Evolutionary conservation across 345 rosid species (phyloP).

Genomic region (Arabis hirsuta): DNA sequence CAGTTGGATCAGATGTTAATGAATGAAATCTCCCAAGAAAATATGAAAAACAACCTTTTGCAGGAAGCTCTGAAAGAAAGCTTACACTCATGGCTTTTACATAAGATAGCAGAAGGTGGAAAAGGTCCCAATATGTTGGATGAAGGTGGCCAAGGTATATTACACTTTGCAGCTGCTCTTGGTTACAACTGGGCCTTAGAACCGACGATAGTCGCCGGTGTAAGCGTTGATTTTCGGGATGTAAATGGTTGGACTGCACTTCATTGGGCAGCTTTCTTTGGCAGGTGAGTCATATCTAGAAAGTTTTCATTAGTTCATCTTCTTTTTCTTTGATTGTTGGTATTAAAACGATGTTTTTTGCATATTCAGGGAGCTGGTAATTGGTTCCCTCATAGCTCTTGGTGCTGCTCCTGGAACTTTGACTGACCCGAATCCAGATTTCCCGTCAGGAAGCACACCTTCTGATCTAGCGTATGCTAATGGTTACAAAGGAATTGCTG

Average conservation of each 20-base stretch:
- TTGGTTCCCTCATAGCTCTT: constrained; percentile 76
- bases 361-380: constrained; percentile 68
- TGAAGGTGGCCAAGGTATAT: constrained; percentile 87
- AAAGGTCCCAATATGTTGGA: constrained; percentile 87
- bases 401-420: constrained; percentile 83
- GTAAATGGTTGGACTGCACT: constrained; percentile 98
- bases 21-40: constrained; percentile 52
- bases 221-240: constrained; percentile 87
- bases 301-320: constrained; percentile 17
- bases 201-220: constrained; percentile 81
- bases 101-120: constrained; percentile 76
- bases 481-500: constrained; percentile 94
- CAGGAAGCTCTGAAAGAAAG: constrained; percentile 79
- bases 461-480: constrained; percentile 84
- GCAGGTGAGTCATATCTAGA: constrained; percentile 61
- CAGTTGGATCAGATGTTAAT: constrained; percentile 63
- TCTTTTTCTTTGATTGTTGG: constrained; percentile 8
- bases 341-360: constrained; percentile 9
- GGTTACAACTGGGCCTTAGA: constrained; percentile 97
- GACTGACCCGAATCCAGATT: constrained; percentile 76
- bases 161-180: constrained; percentile 95
- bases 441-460: constrained; percentile 72
- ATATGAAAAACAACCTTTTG: constrained; percentile 55
- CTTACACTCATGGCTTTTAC: constrained; percentile 79
- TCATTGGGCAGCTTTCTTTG: constrained; percentile 97